These are phyloP conservation scores for Kingdonia uniflora DNA, from an alignment of 164 flowering plant species.

Conservation along the genomic window DNA sequence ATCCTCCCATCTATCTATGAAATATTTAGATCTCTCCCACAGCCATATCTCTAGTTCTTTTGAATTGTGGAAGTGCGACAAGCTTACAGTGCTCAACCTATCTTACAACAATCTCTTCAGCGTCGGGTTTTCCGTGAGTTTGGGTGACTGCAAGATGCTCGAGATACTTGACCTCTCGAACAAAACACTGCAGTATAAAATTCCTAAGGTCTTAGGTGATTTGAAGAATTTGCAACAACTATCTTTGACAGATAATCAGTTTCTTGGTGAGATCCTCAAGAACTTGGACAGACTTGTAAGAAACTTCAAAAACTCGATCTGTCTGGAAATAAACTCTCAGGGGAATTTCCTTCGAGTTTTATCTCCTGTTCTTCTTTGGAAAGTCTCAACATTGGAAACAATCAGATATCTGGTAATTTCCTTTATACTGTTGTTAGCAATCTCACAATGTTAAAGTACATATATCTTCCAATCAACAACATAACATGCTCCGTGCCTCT, in stretches of 20 bases:
- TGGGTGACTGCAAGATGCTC: constrained; percentile 37
- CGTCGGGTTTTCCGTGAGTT: constrained; percentile 24
- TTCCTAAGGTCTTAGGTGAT: constrained; percentile 37
- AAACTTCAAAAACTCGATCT: constrained; percentile 54
- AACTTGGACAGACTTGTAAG: constrained; percentile 37
- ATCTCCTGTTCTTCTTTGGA: constrained; percentile 34
- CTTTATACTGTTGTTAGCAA: constrained; percentile 37
- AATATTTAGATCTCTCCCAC: background rate
- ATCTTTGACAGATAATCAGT: constrained; percentile 38
- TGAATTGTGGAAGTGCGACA: constrained; percentile 39
- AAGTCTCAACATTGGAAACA: constrained; percentile 45
- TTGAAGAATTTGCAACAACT: constrained; percentile 35
- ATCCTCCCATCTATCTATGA: background rate
- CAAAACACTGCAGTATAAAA: constrained; percentile 23
- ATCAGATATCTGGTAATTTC: constrained; percentile 58
- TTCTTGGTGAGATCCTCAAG: constrained; percentile 56
- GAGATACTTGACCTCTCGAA: constrained; percentile 44
- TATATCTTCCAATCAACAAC: constrained; percentile 53
- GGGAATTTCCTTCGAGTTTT: constrained; percentile 49
- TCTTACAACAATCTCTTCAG: constrained; percentile 44
- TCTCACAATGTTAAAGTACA: constrained; percentile 30
- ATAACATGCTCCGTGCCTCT: constrained; percentile 50
- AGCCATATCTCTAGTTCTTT: constrained; percentile 47
- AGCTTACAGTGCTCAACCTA: constrained; percentile 41
- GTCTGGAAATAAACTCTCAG: constrained; percentile 46